phyloP scores from a whole-genome alignment of 192 early-diverging fungal genomes.

The Gorgonomyces haynaldii region DNA sequence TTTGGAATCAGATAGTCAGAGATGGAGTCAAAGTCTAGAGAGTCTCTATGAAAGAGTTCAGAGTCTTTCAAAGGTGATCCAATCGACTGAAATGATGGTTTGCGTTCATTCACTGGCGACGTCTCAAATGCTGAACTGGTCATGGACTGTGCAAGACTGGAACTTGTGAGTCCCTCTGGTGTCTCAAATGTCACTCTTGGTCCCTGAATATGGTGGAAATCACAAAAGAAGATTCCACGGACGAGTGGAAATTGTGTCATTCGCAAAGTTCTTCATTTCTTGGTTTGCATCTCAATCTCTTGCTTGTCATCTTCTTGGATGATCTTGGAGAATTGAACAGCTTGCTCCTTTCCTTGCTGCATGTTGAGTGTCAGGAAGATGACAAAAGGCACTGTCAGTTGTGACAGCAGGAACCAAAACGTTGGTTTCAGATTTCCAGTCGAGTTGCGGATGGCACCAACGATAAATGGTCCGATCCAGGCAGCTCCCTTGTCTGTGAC shows the following conservation, averaged over 20 bases:
- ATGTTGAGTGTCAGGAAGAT: slow-evolving; percentile 42
- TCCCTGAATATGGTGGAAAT: slow-evolving; percentile 66
- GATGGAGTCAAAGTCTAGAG: slow-evolving; percentile 71
- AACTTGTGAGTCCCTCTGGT: slow-evolving; percentile 57
- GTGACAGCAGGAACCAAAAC: slow-evolving; percentile 37
- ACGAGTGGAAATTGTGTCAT: slow-evolving; percentile 47
- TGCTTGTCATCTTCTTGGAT: neutral
- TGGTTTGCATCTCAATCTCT: too few species aligned
- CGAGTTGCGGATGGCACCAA: slow-evolving; percentile 46
- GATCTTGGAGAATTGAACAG: neutral
- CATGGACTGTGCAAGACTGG: neutral
- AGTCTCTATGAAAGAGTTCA: too few species aligned
- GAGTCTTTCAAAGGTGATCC: slow-evolving; percentile 14
- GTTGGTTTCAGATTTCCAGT: slow-evolving; percentile 23
- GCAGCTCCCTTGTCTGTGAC: slow-evolving; percentile 52
- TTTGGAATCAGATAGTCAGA: slow-evolving; percentile 81
- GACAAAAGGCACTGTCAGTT: slow-evolving; percentile 36
- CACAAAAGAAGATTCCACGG: slow-evolving; percentile 66
- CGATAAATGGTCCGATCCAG: slow-evolving; percentile 62
- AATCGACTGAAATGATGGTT: neutral
- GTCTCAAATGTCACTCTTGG: slow-evolving; percentile 65
- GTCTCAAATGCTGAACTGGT: slow-evolving; percentile 1
- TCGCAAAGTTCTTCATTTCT: too few species aligned
- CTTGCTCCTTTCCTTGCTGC: slow-evolving; percentile 42
- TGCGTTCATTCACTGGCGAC: slow-evolving; percentile 3